Conservation (phyloP, 345 rosid species). For the Corchorus capsularis region DNA sequence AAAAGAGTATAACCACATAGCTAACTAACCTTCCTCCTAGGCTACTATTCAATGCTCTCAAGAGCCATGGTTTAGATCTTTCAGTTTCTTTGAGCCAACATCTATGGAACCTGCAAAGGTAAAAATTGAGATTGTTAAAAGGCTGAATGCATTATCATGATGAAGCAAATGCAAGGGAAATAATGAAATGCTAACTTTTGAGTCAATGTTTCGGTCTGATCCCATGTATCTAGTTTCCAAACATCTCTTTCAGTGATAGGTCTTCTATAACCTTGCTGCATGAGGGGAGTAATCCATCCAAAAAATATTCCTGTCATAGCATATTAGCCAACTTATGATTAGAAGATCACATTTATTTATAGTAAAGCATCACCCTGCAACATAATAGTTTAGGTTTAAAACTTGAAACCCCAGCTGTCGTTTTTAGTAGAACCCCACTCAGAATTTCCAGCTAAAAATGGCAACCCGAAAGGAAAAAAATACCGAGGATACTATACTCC, state of each 20-base stretch:
- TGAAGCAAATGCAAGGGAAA: slow-evolving; percentile 25
- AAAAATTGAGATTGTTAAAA: slow-evolving; percentile 7
- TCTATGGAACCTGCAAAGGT: slow-evolving; percentile 62
- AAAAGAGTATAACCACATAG: background rate
- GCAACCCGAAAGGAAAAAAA: background rate
- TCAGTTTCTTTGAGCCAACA: slow-evolving; percentile 77
- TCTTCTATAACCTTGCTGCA: slow-evolving; percentile 81
- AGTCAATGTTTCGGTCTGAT: slow-evolving; percentile 73
- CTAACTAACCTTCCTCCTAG: slow-evolving; percentile 73
- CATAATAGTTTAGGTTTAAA: background rate
- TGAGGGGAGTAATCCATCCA: slow-evolving; percentile 87
- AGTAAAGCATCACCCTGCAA: slow-evolving; percentile 1
- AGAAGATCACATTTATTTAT: background rate
- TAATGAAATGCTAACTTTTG: slow-evolving; percentile 46
- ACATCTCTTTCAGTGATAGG: slow-evolving; percentile 91
- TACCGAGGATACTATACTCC: background rate
- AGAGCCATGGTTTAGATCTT: slow-evolving; percentile 78
- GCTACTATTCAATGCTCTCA: slow-evolving; percentile 80
- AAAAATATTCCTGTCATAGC: slow-evolving; percentile 62
- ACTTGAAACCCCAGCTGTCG: background rate
- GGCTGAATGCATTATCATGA: background rate
- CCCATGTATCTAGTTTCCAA: slow-evolving; percentile 96
- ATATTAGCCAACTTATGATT: background rate
- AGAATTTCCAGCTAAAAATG: background rate
- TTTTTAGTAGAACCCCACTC: background rate